Conservation (phyloP, 179 eudicot species). For the Carnegiea gigantea region DNA sequence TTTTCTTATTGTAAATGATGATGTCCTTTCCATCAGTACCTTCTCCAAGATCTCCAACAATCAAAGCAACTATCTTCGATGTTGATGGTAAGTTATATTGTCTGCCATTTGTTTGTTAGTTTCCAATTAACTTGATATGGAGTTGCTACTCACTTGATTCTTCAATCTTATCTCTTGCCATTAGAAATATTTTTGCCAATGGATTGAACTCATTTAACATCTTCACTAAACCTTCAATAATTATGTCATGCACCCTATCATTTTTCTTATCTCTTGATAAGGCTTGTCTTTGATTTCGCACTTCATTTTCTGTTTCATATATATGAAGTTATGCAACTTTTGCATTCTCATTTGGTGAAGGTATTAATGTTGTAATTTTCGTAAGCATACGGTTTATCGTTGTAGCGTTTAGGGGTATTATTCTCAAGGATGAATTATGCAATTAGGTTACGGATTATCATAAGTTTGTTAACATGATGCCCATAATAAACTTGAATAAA, state of each 20-base stretch:
- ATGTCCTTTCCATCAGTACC: background rate
- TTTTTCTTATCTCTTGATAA: too few species aligned
- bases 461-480: too few species aligned
- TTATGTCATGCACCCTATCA: background rate
- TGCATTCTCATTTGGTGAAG: background rate
- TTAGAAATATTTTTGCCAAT: background rate
- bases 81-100: background rate
- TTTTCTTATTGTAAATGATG: background rate
- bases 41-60: conserved; percentile 7
- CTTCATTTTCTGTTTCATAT: background rate
- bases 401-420: too few species aligned
- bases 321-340: conserved; percentile 11
- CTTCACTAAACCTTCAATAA: background rate
- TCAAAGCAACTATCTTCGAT: background rate
- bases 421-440: too few species aligned
- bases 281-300: background rate
- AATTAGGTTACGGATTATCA: too few species aligned
- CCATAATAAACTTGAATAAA: too few species aligned
- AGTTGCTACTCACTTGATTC: background rate
- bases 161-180: conserved; percentile 8
- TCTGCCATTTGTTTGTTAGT: background rate
- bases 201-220: background rate
- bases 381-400: too few species aligned
- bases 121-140: background rate
- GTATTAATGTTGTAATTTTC: background rate